Evolutionary conservation across 2,329 filamentous ascomycete species (phyloP).

Genomic region (Amauroascus niger): DNA sequence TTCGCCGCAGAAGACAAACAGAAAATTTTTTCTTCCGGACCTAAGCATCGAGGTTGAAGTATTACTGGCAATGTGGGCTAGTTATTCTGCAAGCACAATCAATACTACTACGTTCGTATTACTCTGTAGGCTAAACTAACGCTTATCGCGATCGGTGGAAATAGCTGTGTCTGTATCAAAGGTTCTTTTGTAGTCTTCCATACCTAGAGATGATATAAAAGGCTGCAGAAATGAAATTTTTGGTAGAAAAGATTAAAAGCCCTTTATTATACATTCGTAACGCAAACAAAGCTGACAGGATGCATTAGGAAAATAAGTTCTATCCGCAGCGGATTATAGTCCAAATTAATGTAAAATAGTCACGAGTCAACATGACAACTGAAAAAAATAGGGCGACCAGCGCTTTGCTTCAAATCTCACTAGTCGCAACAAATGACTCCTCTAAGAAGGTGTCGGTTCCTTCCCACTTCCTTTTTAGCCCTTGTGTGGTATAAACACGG

Average conservation of each 20-base stretch:
- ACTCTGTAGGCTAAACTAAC: too few species aligned
- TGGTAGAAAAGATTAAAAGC: background rate
- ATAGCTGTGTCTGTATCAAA: background rate
- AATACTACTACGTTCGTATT: too few species aligned
- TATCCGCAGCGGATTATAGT: background rate
- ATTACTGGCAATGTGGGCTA: too few species aligned
- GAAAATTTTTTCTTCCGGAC: too few species aligned
- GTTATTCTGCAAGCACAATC: too few species aligned
- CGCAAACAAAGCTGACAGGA: background rate
- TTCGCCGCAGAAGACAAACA: too few species aligned
- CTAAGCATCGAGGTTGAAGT: too few species aligned
- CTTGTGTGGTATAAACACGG: constrained; percentile 3
- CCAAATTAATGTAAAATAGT: background rate
- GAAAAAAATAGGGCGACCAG: background rate
- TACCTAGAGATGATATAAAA: background rate
- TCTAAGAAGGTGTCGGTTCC: constrained; percentile 2
- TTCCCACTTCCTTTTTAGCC: constrained; percentile 8
- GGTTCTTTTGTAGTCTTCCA: background rate
- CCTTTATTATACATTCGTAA: background rate
- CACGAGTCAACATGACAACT: background rate
- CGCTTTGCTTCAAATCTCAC: background rate
- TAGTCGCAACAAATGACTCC: background rate
- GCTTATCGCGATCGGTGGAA: too few species aligned
- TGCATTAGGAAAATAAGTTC: background rate
- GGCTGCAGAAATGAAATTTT: background rate